Conservation (phyloP, 257 asterid genomes). For the Rauvolfia tetraphylla region DNA sequence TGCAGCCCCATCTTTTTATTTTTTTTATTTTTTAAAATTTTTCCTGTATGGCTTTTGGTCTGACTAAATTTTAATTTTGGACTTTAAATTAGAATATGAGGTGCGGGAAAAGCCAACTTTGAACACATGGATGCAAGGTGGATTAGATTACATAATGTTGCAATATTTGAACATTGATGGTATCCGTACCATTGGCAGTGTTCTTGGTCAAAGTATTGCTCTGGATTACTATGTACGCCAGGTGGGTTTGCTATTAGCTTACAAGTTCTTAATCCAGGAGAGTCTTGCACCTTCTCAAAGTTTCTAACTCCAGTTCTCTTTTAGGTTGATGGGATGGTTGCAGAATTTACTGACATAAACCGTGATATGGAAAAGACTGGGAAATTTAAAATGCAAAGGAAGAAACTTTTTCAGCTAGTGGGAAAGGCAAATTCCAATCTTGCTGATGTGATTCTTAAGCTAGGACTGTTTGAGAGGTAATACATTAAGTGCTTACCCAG, state of each 20-base stretch:
- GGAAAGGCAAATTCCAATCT: slow-evolving; percentile 98
- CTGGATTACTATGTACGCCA: slow-evolving; percentile 98
- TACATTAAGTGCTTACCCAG: background rate
- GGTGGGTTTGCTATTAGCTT: slow-evolving; percentile 40
- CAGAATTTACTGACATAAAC: slow-evolving; percentile 88
- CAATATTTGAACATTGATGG: slow-evolving; percentile 79
- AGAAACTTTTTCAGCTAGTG: slow-evolving; percentile 91
- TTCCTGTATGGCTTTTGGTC: background rate
- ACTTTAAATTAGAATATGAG: slow-evolving; percentile 66
- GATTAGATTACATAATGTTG: slow-evolving; percentile 83
- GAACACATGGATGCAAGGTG: slow-evolving; percentile 96
- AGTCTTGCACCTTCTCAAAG: slow-evolving; percentile 10
- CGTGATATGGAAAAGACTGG: slow-evolving; percentile 98
- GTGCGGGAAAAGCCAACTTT: slow-evolving; percentile 72
- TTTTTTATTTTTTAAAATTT: background rate
- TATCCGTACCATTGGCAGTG: slow-evolving; percentile 93
- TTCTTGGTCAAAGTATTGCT: slow-evolving; percentile 98
- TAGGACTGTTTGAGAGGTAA: slow-evolving; percentile 98
- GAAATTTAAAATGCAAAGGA: slow-evolving; percentile 85
- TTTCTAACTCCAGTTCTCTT: slow-evolving; percentile 10
- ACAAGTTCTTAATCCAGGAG: slow-evolving; percentile 3
- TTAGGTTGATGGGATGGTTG: slow-evolving; percentile 97
- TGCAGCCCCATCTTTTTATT: background rate
- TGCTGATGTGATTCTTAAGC: slow-evolving; percentile 92
- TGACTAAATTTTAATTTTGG: slow-evolving; percentile 23